Evolutionary conservation across 1,139 yeast species (phyloP), one percentile per base, ranked within the genome.

Genomic region (Keqinozyma sinolaborantium): DNA sequence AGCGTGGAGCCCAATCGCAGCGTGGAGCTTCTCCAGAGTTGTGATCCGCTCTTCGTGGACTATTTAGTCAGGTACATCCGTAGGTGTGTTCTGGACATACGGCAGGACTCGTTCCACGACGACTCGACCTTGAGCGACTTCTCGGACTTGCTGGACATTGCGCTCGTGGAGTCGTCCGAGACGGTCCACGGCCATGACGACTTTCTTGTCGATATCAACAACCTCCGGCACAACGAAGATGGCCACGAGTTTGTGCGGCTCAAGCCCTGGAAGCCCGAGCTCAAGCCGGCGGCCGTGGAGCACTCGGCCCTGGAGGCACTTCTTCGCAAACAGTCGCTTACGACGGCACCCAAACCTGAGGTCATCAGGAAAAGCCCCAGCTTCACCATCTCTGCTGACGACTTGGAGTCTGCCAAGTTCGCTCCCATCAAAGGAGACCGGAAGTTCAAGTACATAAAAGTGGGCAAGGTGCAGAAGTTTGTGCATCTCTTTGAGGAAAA

Each of bases 381-480:
- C 5, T 39, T 38, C 16, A 36, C 38, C 6, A 36, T 44, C 12
- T 41, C 42, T 27, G 29, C 34, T 31, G 46, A 41, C 9, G 36
- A 53, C 28, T 51, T 55, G 30, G 47, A 51, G 26, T 50, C 62
- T 3, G 45, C 58, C 2, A 41, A 53, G 16, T 74, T 74, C 7
- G 49, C 58, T 3, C 68, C 56, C 40, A 66, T 69, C 32, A 66
- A 64, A 44, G 58, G 60, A 27, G 65, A 68, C 44, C 66, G 64
- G 41, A 68, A 68, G 43, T 69, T 67, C 51, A 66, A 64, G 42
- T 68, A 61, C 39, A 69, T 69, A 36, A 68, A 66, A 44, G 70
- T 69, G 11, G 75, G 75, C 2, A 69, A 69, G 41, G 75, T 69
- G 14, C 74, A 69, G 40, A 68, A 68, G 46, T 68, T 65, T 44